Evolutionary conservation across 306 rosid species (phyloP).

Genomic region (Notholithocarpus densiflorus): DNA sequence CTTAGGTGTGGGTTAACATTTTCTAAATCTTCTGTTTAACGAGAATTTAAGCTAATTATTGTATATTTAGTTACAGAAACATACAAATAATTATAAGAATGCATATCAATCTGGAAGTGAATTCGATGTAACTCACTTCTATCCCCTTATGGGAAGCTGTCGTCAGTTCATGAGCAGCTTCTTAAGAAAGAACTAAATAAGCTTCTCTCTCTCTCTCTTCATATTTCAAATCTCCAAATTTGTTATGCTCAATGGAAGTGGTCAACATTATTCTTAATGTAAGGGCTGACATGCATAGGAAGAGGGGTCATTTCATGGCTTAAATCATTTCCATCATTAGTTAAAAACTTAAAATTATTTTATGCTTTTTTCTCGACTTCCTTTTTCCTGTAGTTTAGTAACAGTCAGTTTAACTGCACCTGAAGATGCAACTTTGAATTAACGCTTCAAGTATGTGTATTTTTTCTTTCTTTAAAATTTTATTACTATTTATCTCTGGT

Average conservation of each 20-base stretch:
- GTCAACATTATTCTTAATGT: neutral
- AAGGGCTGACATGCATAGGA: neutral
- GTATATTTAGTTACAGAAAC: neutral
- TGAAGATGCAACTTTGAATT: neutral
- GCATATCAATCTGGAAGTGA: conserved; percentile 1
- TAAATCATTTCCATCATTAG: neutral
- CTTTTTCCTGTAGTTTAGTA: neutral
- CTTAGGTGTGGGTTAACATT: neutral
- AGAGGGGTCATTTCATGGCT: neutral
- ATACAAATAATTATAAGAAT: neutral
- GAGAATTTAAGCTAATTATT: neutral
- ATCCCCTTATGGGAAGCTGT: neutral
- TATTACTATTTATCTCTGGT: neutral
- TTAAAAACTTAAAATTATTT: neutral
- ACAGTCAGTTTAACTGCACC: neutral
- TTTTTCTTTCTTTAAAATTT: neutral
- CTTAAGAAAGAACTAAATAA: neutral
- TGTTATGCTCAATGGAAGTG: neutral
- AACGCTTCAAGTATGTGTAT: neutral
- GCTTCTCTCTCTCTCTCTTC: neutral
- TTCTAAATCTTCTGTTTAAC: too few species aligned
- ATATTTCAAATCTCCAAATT: neutral
- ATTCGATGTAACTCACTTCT: neutral
- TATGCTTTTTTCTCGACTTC: neutral
- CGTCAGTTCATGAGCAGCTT: neutral